Base-by-base conservation (phyloP, 352 stramenopile species). In the Pythium periplocum region DNA sequence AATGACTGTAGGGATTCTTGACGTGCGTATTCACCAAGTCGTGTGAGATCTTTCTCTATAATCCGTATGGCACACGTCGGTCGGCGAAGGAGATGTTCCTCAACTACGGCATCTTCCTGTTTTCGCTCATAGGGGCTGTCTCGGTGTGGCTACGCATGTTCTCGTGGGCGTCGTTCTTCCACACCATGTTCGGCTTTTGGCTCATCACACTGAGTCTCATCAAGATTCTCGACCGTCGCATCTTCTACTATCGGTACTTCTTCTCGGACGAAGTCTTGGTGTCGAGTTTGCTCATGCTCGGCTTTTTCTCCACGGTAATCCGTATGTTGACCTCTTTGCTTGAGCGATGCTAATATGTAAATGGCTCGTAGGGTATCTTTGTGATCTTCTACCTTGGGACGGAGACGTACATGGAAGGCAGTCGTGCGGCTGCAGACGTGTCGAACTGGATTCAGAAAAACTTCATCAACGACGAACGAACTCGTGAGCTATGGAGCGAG, bases 241-340 rank as follows among this genome's bases (percentile, higher is more conserved):
- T 95, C 43, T 95, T 95, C 43, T 92, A 93, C 67, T 95, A 95
- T 48, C 84, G 84, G 2, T 88, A 89, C 61, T 95, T 95, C 56
- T 78, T 95, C 51, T 93, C 84, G 33, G 84, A 95, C 53, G 83
- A 95, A 63, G 83, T 93, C 53, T 70, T 95, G 9, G 84, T 95
- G 35, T 92, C 84, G 12, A 63, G 59, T 40, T 49, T 91, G 42
- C 65, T 95, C 41, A 90, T 95, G 44, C 59, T 93, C 31, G 80
- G 84, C 1, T 93, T 91, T 52, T 95, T 92, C 61, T 78, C 78
- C 10, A 91, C 84, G 40, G 83, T 93, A 71, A 6, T 35, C 37
- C 36, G 5, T 32, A 50, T 53, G 9, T n/a, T 26, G 11, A 6
- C 38, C 53, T 53, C 36, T 36, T 52, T 30, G 4, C 17, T 26